These are phyloP conservation scores for Trametes elegans DNA, from an alignment of 768 basidiomycete species.

Conservation along the genomic window DNA sequence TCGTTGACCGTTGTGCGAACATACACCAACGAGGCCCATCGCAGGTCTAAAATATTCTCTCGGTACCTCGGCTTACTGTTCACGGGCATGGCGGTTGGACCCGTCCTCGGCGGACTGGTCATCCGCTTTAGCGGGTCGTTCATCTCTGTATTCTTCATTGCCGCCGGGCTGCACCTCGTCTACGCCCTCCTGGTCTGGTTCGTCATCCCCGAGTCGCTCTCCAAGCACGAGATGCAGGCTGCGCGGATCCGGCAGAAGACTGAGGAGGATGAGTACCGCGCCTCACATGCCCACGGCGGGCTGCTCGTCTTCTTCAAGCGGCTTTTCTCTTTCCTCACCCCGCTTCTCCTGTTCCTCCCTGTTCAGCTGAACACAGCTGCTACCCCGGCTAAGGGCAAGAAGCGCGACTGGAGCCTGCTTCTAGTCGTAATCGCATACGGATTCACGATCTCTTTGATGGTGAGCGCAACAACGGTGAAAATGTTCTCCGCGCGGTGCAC, in stretches of 20 bases:
- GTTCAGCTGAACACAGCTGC: conserved; percentile 17
- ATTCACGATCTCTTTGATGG: conserved; percentile 41
- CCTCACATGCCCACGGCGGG: conserved; percentile 12
- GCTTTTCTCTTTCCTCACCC: conserved; percentile 63
- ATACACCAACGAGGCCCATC: not conserved
- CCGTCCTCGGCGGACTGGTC: conserved; percentile 64
- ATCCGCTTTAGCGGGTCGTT: conserved; percentile 53
- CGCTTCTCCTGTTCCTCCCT: conserved; percentile 66
- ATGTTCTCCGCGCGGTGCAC: too few relatives aligned
- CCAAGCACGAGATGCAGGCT: conserved; percentile 44
- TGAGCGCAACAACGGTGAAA: conserved; percentile 39
- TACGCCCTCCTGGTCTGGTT: conserved; percentile 51
- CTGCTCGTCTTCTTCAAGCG: conserved; percentile 37
- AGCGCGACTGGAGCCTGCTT: conserved; percentile 65
- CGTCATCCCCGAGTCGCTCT: conserved; percentile 78
- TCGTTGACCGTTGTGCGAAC: not conserved
- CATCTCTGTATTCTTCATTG: conserved; percentile 72
- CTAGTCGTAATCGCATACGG: conserved; percentile 54
- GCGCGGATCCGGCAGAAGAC: conserved; percentile 37
- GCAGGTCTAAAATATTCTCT: conserved; percentile 65
- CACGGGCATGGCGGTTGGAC: conserved; percentile 75
- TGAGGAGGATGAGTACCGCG: conserved; percentile 30
- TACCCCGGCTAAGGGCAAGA: conserved; percentile 40
- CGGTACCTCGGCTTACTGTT: conserved; percentile 66
- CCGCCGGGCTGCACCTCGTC: conserved; percentile 46